Evolutionary conservation across 202 grass and related monocot genomes (phyloP).

Genomic region (Dendrocalamus latiflorus): DNA sequence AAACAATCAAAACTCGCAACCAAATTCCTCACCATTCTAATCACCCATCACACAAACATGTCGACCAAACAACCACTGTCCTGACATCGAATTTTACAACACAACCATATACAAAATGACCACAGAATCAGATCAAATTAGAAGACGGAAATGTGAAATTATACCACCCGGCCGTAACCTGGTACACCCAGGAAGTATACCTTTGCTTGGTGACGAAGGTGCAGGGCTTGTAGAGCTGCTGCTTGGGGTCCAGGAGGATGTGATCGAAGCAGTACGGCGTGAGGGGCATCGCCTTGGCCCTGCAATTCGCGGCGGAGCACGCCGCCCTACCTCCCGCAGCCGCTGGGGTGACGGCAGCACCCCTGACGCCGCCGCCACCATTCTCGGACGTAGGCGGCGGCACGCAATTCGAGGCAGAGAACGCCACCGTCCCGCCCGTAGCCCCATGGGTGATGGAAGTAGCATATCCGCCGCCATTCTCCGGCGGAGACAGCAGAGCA

Average conservation of each 20-base stretch:
- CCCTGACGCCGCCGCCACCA: no score
- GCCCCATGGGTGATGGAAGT: not conserved
- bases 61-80: not conserved
- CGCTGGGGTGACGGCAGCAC: no score
- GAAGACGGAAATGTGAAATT: not conserved
- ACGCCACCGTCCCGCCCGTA: not conserved
- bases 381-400: not conserved
- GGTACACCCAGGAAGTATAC: not conserved
- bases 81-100: not conserved
- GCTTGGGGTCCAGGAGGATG: conserved; percentile 43
- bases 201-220: conserved; percentile 20
- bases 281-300: conserved; percentile 31
- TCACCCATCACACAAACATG: no score
- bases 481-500: not conserved
- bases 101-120: not conserved
- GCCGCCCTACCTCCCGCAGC: not conserved
- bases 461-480: not conserved
- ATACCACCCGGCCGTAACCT: not conserved
- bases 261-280: conserved; percentile 30
- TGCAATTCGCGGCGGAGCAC: conserved; percentile 21
- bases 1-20: no score
- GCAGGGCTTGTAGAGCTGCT: conserved; percentile 49
- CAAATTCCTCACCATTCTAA: no score
- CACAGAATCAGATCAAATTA: not conserved
- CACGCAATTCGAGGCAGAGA: not conserved